These are phyloP conservation scores for Salpingoeca rosetta DNA, from an alignment of 78 protist genomes.

Conservation along the genomic window DNA sequence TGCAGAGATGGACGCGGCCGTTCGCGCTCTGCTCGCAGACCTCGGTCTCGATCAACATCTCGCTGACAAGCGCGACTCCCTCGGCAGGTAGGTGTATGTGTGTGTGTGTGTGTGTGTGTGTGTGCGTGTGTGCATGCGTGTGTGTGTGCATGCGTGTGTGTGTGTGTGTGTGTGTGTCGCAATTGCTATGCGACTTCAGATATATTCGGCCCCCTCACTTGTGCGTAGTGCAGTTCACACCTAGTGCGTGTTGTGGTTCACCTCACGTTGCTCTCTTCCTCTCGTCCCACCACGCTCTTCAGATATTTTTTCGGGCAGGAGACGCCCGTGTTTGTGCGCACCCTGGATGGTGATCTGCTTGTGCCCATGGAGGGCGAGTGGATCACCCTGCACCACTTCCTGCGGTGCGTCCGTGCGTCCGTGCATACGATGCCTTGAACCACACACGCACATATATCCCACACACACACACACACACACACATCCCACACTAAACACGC, in stretches of 20 bases:
- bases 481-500: too few relatives aligned
- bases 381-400: background rate
- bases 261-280: background rate
- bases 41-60: background rate
- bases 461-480: too few relatives aligned
- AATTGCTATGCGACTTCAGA: background rate
- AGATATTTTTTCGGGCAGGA: background rate
- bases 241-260: background rate
- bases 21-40: background rate
- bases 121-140: too few relatives aligned
- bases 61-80: background rate
- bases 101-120: too few relatives aligned
- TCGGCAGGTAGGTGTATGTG: too few relatives aligned
- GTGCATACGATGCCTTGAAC: too few relatives aligned
- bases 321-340: background rate
- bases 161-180: too few relatives aligned
- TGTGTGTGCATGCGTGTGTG: too few relatives aligned
- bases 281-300: background rate
- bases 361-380: background rate
- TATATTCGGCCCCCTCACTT: background rate
- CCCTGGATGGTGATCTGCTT: background rate
- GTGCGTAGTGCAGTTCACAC: background rate
- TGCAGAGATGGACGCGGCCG: too few relatives aligned
- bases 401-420: too few relatives aligned
- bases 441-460: too few relatives aligned